Conservation (phyloP, 164 flowering plant genomes). For the Piper betle region DNA sequence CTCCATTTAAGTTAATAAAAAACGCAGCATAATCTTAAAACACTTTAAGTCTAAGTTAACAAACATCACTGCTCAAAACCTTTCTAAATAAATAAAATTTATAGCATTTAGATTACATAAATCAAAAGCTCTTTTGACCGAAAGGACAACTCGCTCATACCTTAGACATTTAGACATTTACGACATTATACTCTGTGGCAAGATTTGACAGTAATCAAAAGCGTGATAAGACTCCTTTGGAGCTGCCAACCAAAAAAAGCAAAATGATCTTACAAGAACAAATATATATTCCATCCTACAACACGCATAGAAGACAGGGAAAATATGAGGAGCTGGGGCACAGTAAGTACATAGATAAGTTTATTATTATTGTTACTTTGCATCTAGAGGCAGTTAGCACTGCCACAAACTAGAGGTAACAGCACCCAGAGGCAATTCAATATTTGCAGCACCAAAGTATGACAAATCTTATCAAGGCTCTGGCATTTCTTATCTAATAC, state of each 20-base stretch:
- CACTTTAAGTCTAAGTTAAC: not conserved
- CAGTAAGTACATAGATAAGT: not conserved
- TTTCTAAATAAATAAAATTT: too few species aligned
- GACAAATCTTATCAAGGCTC: too few species aligned
- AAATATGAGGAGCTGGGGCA: not conserved
- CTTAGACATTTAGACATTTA: not conserved
- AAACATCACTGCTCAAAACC: not conserved
- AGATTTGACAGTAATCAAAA: not conserved
- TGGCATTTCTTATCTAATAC: too few species aligned
- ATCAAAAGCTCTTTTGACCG: not conserved
- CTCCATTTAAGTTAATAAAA: too few species aligned
- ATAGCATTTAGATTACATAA: not conserved
- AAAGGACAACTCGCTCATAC: not conserved
- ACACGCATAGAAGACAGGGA: not conserved
- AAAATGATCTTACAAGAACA: not conserved
- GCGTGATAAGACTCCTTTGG: slow-evolving; percentile 3
- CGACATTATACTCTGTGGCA: not conserved
- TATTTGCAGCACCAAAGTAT: too few species aligned
- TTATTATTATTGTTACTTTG: not conserved
- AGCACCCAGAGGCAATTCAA: not conserved
- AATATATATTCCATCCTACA: not conserved
- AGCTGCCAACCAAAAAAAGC: not conserved
- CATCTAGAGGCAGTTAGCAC: not conserved
- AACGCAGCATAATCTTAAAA: too few species aligned
- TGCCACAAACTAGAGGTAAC: not conserved